phyloP scores from a whole-genome alignment of 768 basidiomycete species.

The Tricholoma terreum region DNA sequence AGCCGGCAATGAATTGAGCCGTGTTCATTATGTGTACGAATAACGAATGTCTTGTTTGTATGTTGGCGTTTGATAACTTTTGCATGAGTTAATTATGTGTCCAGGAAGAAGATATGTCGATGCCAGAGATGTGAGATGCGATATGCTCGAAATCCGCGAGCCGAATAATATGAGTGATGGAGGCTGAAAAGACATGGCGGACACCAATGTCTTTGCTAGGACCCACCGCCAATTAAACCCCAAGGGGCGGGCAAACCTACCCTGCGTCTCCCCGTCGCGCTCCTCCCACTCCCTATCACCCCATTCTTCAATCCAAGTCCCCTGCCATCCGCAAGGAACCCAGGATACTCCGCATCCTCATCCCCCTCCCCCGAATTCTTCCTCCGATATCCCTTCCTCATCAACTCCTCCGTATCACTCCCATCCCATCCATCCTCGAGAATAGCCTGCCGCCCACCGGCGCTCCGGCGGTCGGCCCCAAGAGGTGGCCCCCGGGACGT shows the following conservation, averaged over 20 bases:
- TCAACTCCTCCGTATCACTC: conserved; percentile 24
- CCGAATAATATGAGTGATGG: not conserved
- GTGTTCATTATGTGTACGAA: not conserved
- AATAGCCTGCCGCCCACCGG: conserved; percentile 12
- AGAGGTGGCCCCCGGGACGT: conserved; percentile 11
- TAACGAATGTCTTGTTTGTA: not conserved
- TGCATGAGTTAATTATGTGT: too few species aligned
- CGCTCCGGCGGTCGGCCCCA: conserved; percentile 1
- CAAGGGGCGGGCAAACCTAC: conserved; percentile 18
- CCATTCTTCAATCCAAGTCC: conserved; percentile 5
- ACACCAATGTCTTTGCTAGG: not conserved
- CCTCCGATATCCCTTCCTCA: conserved; percentile 15
- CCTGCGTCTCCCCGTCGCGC: conserved; percentile 17
- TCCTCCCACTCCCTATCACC: conserved; percentile 22
- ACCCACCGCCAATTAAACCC: conserved; percentile 11
- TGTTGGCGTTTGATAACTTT: not conserved
- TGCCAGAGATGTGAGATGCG: conserved; percentile 1
- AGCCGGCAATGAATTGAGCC: not conserved
- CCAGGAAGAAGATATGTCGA: not conserved
- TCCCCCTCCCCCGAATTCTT: conserved; percentile 20
- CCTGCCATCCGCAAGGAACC: conserved; percentile 14
- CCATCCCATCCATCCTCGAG: conserved; percentile 24
- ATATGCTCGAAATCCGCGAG: not conserved
- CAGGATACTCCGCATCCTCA: conserved; percentile 26
- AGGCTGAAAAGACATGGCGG: not conserved